Evolutionary conservation across 2,329 filamentous ascomycete genomes (phyloP).

Genomic region (Calonectria henricotiae): DNA sequence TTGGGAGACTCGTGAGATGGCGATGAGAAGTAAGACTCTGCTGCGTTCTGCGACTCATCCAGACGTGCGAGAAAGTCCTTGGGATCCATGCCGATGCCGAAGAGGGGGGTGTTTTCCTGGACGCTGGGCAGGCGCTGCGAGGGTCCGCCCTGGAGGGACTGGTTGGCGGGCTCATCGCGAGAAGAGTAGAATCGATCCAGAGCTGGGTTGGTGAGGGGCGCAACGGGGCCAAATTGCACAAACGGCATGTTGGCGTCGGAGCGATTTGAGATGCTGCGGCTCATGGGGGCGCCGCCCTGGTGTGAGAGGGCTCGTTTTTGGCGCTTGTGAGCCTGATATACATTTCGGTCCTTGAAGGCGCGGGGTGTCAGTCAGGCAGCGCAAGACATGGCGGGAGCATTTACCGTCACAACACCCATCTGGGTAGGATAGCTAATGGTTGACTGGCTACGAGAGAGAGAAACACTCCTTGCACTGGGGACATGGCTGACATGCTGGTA

Average conservation of each 20-base stretch:
- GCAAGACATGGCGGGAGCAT: slow-evolving; percentile 25
- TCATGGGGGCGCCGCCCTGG: slow-evolving; percentile 59
- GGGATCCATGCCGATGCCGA: slow-evolving; percentile 60
- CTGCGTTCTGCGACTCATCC: slow-evolving; percentile 43
- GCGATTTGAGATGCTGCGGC: slow-evolving; percentile 62
- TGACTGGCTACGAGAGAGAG: slow-evolving; percentile 52
- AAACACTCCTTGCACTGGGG: slow-evolving; percentile 45
- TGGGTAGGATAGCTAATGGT: slow-evolving; percentile 52
- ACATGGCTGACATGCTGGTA: slow-evolving; percentile 46
- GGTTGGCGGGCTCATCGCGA: slow-evolving; percentile 54
- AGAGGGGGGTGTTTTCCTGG: slow-evolving; percentile 55
- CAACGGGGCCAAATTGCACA: slow-evolving; percentile 56
- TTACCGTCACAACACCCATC: slow-evolving; percentile 47
- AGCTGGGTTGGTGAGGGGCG: slow-evolving; percentile 51
- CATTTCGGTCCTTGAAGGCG: slow-evolving; percentile 41
- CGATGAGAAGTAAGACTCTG: slow-evolving; percentile 50
- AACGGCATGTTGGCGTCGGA: slow-evolving; percentile 62
- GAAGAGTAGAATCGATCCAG: slow-evolving; percentile 55
- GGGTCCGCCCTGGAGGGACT: slow-evolving; percentile 44
- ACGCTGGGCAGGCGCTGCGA: slow-evolving; percentile 57
- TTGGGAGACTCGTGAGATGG: slow-evolving; percentile 48
- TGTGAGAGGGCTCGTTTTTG: slow-evolving; percentile 53
- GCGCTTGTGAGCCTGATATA: slow-evolving; percentile 42
- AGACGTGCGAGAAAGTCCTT: slow-evolving; percentile 59
- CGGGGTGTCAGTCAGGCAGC: slow-evolving; percentile 37